These are phyloP conservation scores for Begonia masoniana DNA, from an alignment of 306 rosid species.

Conservation along the genomic window DNA sequence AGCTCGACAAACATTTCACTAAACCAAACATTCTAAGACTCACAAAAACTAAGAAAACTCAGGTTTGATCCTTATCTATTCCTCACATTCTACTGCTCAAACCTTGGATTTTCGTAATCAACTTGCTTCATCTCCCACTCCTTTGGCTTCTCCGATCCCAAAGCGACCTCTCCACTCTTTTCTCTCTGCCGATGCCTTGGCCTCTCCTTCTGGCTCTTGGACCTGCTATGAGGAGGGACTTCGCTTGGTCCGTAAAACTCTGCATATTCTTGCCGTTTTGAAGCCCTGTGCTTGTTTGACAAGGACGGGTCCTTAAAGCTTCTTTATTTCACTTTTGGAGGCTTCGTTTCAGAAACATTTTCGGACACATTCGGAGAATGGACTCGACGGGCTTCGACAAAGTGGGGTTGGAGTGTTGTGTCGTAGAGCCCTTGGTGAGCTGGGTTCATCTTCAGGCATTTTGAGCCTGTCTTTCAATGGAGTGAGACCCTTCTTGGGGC, in stretches of 20 bases:
- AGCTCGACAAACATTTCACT: no score
- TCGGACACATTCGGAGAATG: constrained; percentile 41
- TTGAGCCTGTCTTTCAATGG: constrained; percentile 63
- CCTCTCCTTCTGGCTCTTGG: constrained; percentile 81
- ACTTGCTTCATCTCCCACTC: constrained; percentile 36
- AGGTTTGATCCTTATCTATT: constrained; percentile 32
- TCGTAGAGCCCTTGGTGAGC: constrained; percentile 31
- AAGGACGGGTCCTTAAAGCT: constrained; percentile 66
- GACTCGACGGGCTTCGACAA: constrained; percentile 35
- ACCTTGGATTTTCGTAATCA: constrained; percentile 34
- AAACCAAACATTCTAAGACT: no score
- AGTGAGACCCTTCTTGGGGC: constrained; percentile 35
- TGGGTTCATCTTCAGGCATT: constrained; percentile 66
- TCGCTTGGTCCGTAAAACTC: constrained; percentile 75
- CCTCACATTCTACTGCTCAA: constrained; percentile 63
- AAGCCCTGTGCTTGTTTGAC: constrained; percentile 65
- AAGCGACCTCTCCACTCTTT: constrained; percentile 59
- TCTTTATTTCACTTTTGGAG: constrained; percentile 57
- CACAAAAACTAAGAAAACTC: no score
- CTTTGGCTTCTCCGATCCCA: constrained; percentile 33
- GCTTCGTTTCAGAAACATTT: constrained; percentile 52
- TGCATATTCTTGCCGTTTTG: constrained; percentile 54
- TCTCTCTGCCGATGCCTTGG: constrained; percentile 72
- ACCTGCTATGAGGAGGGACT: constrained; percentile 40
- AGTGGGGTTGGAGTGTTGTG: constrained; percentile 32